These are phyloP conservation scores for Kuraishia capsulata DNA, from an alignment of 805 yeast genomes.

Conservation along the genomic window DNA sequence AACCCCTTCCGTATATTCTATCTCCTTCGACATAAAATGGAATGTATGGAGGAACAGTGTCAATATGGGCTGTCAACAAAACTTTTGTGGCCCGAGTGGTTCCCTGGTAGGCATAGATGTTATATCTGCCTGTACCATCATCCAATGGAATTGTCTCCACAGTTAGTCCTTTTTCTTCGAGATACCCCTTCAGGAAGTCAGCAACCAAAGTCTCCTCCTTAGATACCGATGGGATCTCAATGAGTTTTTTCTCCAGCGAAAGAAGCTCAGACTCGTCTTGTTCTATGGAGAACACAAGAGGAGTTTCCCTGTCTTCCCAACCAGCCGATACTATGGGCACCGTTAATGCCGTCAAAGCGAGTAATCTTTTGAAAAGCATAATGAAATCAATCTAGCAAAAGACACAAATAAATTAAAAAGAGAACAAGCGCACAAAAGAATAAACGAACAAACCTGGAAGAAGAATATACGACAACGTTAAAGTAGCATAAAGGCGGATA, in stretches of 20 bases:
- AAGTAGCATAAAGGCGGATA: no score
- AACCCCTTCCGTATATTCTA: slow-evolving; percentile 55
- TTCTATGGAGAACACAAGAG: not conserved
- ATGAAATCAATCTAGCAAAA: no score
- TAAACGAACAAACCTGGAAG: no score
- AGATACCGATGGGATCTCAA: slow-evolving; percentile 26
- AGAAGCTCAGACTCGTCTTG: slow-evolving; percentile 8
- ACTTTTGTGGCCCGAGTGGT: slow-evolving; percentile 33
- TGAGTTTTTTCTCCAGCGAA: slow-evolving; percentile 23
- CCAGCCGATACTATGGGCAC: not conserved
- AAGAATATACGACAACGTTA: no score
- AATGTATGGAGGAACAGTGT: slow-evolving; percentile 63
- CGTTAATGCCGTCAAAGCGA: not conserved
- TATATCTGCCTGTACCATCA: slow-evolving; percentile 26
- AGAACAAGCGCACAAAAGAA: no score
- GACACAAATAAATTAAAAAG: no score
- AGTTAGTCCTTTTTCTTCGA: slow-evolving; percentile 35
- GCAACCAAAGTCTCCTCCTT: slow-evolving; percentile 28
- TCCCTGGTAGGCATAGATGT: slow-evolving; percentile 51
- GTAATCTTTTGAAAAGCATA: not conserved
- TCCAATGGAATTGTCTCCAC: slow-evolving; percentile 35
- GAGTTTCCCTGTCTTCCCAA: not conserved
- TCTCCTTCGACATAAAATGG: slow-evolving; percentile 39
- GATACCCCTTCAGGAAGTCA: slow-evolving; percentile 26
- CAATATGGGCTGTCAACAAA: slow-evolving; percentile 55